A percentile compares a stretch with the other conserved stretches of the same genome.
Evolutionary conservation across 2,329 filamentous ascomycete species (phyloP).

Genomic region (Zymoseptoria ardabiliae): DNA sequence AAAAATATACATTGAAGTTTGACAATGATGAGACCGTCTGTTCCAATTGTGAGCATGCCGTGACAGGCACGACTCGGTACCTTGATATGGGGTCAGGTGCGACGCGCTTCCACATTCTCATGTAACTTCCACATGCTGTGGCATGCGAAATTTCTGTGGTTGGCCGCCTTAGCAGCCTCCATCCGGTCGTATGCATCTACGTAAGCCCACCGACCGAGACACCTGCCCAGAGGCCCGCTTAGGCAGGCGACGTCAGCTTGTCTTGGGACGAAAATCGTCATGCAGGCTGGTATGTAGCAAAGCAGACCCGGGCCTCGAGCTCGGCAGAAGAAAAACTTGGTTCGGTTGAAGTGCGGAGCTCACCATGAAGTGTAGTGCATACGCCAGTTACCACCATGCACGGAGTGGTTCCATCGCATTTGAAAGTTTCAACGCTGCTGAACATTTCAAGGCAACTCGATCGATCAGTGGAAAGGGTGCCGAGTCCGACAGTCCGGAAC

Average conservation of each 20-base stretch:
- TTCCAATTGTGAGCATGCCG: background rate
- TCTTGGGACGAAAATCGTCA: background rate
- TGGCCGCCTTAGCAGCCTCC: background rate
- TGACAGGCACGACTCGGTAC: background rate
- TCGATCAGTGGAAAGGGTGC: background rate
- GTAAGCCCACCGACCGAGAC: background rate
- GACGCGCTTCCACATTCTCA: background rate
- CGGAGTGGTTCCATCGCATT: background rate
- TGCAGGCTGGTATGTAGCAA: background rate
- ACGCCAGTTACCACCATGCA: background rate
- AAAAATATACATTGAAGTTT: background rate
- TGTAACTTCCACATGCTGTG: background rate
- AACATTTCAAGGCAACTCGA: background rate
- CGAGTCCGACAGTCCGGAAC: background rate
- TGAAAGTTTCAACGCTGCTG: background rate
- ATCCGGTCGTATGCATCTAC: background rate
- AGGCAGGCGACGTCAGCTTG: background rate
- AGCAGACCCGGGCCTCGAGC: background rate
- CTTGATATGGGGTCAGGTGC: background rate
- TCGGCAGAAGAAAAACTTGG: background rate
- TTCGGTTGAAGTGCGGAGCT: background rate
- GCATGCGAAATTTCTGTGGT: background rate
- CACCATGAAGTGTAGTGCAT: background rate
- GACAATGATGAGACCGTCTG: background rate
- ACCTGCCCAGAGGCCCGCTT: background rate